Conservation (phyloP, 192 early-diverging fungal species). For the Mortierella antarctica region DNA sequence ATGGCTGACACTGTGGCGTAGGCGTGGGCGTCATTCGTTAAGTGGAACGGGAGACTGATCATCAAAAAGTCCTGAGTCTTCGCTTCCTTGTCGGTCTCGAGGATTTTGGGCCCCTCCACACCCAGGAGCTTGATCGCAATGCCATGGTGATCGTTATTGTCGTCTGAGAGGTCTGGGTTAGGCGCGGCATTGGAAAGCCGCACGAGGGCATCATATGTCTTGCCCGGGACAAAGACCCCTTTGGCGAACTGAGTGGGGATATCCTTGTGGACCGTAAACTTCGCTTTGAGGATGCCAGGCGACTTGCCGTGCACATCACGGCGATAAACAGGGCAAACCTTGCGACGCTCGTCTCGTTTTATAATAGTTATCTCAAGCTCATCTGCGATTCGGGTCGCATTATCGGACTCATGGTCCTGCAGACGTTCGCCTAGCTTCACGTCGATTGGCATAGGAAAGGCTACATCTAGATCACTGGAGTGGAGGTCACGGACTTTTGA, state of each 20-base stretch:
- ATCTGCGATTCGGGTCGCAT: conserved; percentile 12
- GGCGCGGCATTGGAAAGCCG: conserved; percentile 29
- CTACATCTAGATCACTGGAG: conserved; percentile 1
- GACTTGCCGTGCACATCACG: conserved; percentile 43
- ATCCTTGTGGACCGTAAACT: conserved; percentile 26
- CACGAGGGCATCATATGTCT: conserved; percentile 36
- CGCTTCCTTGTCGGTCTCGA: conserved; percentile 35
- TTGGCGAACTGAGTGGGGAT: conserved; percentile 25
- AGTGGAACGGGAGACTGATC: conserved; percentile 27
- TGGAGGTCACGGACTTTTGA: not conserved
- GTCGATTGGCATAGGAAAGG: conserved; percentile 9
- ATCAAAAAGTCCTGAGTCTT: conserved; percentile 43
- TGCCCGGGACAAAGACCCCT: conserved; percentile 48
- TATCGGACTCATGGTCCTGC: conserved; percentile 10
- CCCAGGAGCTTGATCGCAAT: conserved; percentile 40
- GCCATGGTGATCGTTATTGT: conserved; percentile 16
- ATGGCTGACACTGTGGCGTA: conserved; percentile 9
- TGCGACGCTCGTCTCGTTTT: not conserved
- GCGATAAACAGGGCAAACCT: not conserved
- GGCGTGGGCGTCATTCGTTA: conserved; percentile 10
- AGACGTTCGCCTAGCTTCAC: conserved; percentile 8
- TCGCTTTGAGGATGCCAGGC: conserved; percentile 27
- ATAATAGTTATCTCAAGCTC: conserved; percentile 9
- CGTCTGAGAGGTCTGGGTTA: conserved; percentile 9
- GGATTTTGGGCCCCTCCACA: conserved; percentile 18